Conservation (phyloP, 495 filamentous ascomycete species). For the Penicillium longicatenatum region DNA sequence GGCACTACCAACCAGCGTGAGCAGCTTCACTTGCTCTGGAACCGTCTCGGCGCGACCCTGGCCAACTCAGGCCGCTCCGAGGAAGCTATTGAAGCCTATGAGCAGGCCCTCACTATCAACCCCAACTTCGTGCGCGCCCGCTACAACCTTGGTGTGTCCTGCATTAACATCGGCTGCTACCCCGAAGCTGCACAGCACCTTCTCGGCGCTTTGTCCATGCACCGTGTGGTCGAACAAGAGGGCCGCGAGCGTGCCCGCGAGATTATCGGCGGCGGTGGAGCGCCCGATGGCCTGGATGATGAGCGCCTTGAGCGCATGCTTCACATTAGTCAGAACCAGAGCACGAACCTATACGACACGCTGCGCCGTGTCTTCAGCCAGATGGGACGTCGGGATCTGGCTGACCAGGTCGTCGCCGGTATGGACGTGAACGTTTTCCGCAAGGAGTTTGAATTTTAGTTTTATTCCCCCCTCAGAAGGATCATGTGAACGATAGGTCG, state of each 20-base stretch:
- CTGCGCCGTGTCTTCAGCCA: conserved; percentile 88
- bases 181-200: conserved; percentile 92
- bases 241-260: conserved; percentile 80
- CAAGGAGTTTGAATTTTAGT: conserved; percentile 73
- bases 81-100: conserved; percentile 95
- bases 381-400: conserved; percentile 87
- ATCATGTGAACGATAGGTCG: background rate
- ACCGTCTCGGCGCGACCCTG: conserved; percentile 92
- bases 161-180: conserved; percentile 96
- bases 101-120: conserved; percentile 82
- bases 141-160: conserved; percentile 94
- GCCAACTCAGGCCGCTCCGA: conserved; percentile 92
- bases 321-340: conserved; percentile 78
- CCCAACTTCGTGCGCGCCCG: conserved; percentile 95
- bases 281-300: conserved; percentile 59
- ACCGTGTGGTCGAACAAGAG: conserved; percentile 87
- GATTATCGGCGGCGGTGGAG: conserved; percentile 64
- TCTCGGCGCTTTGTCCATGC: conserved; percentile 93
- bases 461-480: conserved; percentile 16
- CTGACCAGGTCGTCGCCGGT: conserved; percentile 80
- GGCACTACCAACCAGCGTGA: conserved; percentile 72
- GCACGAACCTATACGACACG: conserved; percentile 94
- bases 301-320: conserved; percentile 78
- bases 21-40: conserved; percentile 94
- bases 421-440: conserved; percentile 92